These are phyloP conservation scores for Elsinoe australis DNA, from an alignment of 2,329 filamentous ascomycete species.

Conservation along the genomic window DNA sequence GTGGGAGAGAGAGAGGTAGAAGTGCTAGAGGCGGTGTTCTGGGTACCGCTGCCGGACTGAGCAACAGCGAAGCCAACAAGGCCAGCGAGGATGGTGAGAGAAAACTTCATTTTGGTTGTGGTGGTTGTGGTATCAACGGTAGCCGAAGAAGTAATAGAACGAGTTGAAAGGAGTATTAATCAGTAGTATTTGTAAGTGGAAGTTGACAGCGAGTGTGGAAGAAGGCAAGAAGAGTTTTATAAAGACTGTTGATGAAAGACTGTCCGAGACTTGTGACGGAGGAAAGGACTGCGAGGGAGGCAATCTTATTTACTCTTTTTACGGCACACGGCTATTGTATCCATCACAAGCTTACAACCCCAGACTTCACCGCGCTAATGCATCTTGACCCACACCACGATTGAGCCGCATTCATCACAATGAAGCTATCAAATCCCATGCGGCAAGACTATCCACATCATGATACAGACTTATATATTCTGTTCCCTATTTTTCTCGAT, in stretches of 20 bases:
- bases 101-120: constrained; percentile 37
- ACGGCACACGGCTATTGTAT: background rate
- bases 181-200: constrained; percentile 2
- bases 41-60: constrained; percentile 29
- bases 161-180: constrained; percentile 1
- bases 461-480: too few relatives aligned
- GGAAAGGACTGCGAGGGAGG: background rate
- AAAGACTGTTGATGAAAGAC: constrained; percentile 9
- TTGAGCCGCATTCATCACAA: constrained; percentile 14
- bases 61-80: constrained; percentile 38
- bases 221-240: constrained; percentile 13
- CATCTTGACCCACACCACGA: constrained; percentile 4
- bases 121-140: background rate
- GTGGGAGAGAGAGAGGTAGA: constrained; percentile 29
- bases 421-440: too few relatives aligned
- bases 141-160: background rate
- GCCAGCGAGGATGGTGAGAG: constrained; percentile 37
- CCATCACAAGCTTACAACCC: constrained; percentile 13
- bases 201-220: background rate
- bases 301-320: constrained; percentile 14
- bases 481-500: too few relatives aligned
- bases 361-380: background rate
- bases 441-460: too few relatives aligned
- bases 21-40: constrained; percentile 6
- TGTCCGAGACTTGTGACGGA: constrained; percentile 4